phyloP scores from a whole-genome alignment of 805 yeast species.

The Clavispora carvajalis region DNA sequence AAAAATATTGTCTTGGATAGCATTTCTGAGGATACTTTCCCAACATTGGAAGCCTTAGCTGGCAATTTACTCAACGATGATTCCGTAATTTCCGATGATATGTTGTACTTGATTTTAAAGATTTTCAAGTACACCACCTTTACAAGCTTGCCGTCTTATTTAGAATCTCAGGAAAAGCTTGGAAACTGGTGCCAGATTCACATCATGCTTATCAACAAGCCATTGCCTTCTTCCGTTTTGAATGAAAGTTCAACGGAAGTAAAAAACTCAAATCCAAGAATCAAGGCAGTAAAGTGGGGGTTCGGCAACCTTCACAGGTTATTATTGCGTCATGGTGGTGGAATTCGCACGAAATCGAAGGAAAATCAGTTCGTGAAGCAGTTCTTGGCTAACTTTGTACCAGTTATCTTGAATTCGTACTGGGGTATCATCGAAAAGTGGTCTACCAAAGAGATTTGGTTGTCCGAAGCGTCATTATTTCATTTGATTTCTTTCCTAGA shows the following conservation, averaged over 20 bases:
- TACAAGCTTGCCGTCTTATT: constrained; percentile 33
- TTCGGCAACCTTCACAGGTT: constrained; percentile 39
- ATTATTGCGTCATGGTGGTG: constrained; percentile 41
- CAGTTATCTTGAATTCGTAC: constrained; percentile 37
- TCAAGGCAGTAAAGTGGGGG: constrained; percentile 42
- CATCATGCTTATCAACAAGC: constrained; percentile 33
- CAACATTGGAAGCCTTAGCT: constrained; percentile 29
- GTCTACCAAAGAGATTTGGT: constrained; percentile 35
- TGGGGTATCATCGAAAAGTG: constrained; percentile 40
- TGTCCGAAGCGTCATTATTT: constrained; percentile 35
- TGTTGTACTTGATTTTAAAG: constrained; percentile 37
- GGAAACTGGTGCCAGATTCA: constrained; percentile 40
- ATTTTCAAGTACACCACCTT: constrained; percentile 37
- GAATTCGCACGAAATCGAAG: constrained; percentile 29
- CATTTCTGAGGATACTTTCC: constrained; percentile 30
- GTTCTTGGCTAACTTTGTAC: constrained; percentile 35
- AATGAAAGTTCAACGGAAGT: constrained; percentile 26
- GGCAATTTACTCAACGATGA: constrained; percentile 24
- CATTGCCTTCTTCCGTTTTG: constrained; percentile 30
- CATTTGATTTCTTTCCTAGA: constrained; percentile 41
- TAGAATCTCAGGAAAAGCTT: constrained; percentile 29
- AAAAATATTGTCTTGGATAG: constrained; percentile 38
- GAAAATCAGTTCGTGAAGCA: constrained; percentile 23
- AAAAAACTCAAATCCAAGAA: constrained; percentile 36
- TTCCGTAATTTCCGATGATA: constrained; percentile 13